These are phyloP conservation scores for Microcyclospora pomicola DNA, from an alignment of 2,329 filamentous ascomycete species.

Conservation along the genomic window DNA sequence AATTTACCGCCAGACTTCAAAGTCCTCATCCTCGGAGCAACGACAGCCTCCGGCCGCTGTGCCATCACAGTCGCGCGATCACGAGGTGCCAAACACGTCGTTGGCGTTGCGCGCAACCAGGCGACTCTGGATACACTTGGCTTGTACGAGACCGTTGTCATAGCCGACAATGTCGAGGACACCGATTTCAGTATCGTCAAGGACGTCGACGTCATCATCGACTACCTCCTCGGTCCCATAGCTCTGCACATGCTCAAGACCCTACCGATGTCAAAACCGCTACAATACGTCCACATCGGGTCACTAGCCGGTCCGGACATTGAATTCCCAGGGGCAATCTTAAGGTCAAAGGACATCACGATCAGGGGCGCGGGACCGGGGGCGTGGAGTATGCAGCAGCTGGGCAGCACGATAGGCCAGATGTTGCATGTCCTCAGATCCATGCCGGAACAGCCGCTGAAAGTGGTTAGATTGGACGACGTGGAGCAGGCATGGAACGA, in stretches of 20 bases:
- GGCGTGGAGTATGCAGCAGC: slow-evolving; percentile 13
- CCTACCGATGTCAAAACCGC: slow-evolving; percentile 28
- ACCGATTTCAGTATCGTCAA: slow-evolving; percentile 36
- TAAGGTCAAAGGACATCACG: slow-evolving; percentile 38
- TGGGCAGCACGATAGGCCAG: slow-evolving; percentile 11
- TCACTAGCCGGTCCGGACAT: slow-evolving; percentile 28
- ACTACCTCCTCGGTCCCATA: slow-evolving; percentile 42
- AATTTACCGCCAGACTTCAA: slow-evolving; percentile 31
- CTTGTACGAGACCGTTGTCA: slow-evolving; percentile 34
- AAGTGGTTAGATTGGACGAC: slow-evolving; percentile 12
- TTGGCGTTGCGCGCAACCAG: slow-evolving; percentile 39
- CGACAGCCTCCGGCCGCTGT: slow-evolving; percentile 38
- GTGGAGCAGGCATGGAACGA: slow-evolving; percentile 15
- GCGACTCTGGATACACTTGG: slow-evolving; percentile 29
- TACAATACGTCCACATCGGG: slow-evolving; percentile 43
- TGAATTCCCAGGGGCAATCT: slow-evolving; percentile 28
- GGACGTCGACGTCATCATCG: slow-evolving; percentile 41
- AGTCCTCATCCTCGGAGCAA: slow-evolving; percentile 40
- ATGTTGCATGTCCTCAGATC: slow-evolving; percentile 10
- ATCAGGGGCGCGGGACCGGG: slow-evolving; percentile 19
- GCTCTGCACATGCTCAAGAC: slow-evolving; percentile 29
- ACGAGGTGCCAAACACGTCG: slow-evolving; percentile 36
- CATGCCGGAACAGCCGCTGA: slow-evolving; percentile 13
- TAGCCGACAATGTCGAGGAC: slow-evolving; percentile 26
- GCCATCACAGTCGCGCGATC: slow-evolving; percentile 36